Percentiles rank a stretch among this genome's conserved stretches.
Evolutionary conservation across 345 rosid genomes (phyloP).

Genomic region (Tarenaya hassleriana): DNA sequence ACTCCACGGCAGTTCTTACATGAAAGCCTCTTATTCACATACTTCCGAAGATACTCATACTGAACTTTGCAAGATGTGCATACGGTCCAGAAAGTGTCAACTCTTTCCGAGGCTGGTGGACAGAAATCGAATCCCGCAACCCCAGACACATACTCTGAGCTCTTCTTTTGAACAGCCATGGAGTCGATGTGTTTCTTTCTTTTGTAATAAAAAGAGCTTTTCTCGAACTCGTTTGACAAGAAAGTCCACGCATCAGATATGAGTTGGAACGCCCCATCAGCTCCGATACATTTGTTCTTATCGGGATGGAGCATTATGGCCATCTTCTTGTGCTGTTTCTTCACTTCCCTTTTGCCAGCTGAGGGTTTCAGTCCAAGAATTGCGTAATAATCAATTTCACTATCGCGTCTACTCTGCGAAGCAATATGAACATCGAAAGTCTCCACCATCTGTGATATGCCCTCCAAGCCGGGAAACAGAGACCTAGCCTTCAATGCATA

Average conservation of each 20-base stretch:
- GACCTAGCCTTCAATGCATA: slow-evolving; percentile 77
- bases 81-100: slow-evolving; percentile 96
- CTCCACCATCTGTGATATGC: slow-evolving; percentile 88
- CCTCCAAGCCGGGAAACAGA: slow-evolving; percentile 73
- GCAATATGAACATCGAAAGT: slow-evolving; percentile 82
- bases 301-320: slow-evolving; percentile 68
- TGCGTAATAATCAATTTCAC: slow-evolving; percentile 51
- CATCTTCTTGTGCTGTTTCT: slow-evolving; percentile 58
- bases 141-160: slow-evolving; percentile 45
- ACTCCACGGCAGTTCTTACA: slow-evolving; percentile 99
- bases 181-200: slow-evolving; percentile 59
- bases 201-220: slow-evolving; percentile 54
- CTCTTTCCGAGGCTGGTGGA: slow-evolving; percentile 50
- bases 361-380: slow-evolving; percentile 65
- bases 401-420: slow-evolving; percentile 43
- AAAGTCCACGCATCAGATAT: slow-evolving; percentile 89
- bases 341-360: slow-evolving; percentile 49
- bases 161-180: slow-evolving; percentile 29
- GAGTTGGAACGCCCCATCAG: slow-evolving; percentile 95
- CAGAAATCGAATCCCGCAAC: slow-evolving; percentile 38
- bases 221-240: slow-evolving; percentile 61
- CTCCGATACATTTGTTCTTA: slow-evolving; percentile 77
- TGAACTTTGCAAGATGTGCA: slow-evolving; percentile 98
- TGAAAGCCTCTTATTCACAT: slow-evolving; percentile 89
- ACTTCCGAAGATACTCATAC: slow-evolving; percentile 93